phyloP scores from a whole-genome alignment of 1,139 yeast species.

The Suhomyces bokatorum region DNA sequence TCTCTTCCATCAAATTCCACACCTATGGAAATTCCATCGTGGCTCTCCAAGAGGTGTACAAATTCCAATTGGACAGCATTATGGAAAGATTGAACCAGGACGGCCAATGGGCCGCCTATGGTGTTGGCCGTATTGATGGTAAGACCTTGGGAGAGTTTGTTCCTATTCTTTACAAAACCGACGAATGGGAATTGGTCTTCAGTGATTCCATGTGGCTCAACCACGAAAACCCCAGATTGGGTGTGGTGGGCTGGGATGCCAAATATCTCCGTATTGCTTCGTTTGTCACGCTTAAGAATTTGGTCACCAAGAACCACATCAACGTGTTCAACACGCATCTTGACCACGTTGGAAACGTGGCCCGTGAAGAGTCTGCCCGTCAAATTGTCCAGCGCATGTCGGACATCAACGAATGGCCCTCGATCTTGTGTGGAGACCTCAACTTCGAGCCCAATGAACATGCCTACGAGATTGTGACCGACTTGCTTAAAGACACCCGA shows the following conservation, averaged over 20 bases:
- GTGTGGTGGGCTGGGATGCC: conserved; percentile 57
- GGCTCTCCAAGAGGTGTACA: conserved; percentile 39
- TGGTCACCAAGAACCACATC: conserved; percentile 25
- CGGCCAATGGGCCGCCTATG: conserved; percentile 35
- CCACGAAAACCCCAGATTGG: conserved; percentile 27
- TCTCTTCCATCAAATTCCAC: conserved; percentile 33
- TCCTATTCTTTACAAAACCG: conserved; percentile 30
- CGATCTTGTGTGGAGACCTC: conserved; percentile 37
- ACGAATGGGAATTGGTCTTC: conserved; percentile 36
- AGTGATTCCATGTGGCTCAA: conserved; percentile 40
- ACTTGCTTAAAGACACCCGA: conserved; percentile 34
- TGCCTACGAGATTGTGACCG: conserved; percentile 31
- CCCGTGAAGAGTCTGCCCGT: conserved; percentile 48
- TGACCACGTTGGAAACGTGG: conserved; percentile 51
- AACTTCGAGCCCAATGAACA: conserved; percentile 20
- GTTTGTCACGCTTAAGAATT: conserved; percentile 41
- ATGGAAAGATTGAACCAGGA: conserved; percentile 30
- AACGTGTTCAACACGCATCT: conserved; percentile 58
- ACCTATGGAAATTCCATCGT: conserved; percentile 28
- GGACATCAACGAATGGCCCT: conserved; percentile 40
- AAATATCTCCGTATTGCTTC: conserved; percentile 48
- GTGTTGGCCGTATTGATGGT: conserved; percentile 39
- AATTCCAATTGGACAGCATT: conserved; percentile 35
- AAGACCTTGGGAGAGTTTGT: conserved; percentile 35
- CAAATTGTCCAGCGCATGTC: conserved; percentile 44